A percentile compares a stretch with the other conserved stretches of the same genome.
phyloP scores from a whole-genome alignment of 73 alveolate species.

The Urostyla sp. region DNA sequence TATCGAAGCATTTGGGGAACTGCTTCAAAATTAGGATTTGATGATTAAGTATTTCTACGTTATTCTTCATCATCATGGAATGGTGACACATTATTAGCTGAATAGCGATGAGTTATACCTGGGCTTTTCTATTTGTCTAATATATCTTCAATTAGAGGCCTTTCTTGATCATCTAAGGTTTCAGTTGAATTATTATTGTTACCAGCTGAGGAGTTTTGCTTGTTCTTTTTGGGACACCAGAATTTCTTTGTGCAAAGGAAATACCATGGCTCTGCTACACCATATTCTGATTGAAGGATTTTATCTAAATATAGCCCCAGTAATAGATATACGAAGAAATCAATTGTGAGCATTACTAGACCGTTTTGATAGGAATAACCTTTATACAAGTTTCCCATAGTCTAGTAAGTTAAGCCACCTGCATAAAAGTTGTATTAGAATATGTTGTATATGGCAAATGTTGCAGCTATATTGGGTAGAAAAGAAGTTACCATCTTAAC shows the following conservation, averaged over 20 bases:
- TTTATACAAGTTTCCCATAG: conserved; percentile 52
- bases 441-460: conserved; percentile 64
- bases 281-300: conserved; percentile 87
- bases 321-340: conserved; percentile 66
- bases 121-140: no score
- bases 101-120: no score
- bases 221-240: conserved; percentile 73
- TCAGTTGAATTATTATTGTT: not conserved
- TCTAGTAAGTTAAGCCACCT: conserved; percentile 66
- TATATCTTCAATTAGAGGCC: no score
- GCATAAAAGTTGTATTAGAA: conserved; percentile 70
- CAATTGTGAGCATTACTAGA: conserved; percentile 69
- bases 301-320: conserved; percentile 86
- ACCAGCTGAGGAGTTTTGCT: conserved; percentile 21
- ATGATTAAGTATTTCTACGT: conserved; percentile 15
- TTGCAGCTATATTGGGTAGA: conserved; percentile 78
- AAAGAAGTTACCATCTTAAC: conserved; percentile 60
- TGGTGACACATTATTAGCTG: no score
- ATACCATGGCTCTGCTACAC: conserved; percentile 83
- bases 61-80: conserved; percentile 15
- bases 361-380: conserved; percentile 63
- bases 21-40: conserved; percentile 43
- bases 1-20: conserved; percentile 35
- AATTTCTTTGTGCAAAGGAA: conserved; percentile 75
- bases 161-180: conserved; percentile 33